Base-by-base conservation (phyloP, 2,329 filamentous ascomycete genomes). In the Epichloe sibirici region DNA sequence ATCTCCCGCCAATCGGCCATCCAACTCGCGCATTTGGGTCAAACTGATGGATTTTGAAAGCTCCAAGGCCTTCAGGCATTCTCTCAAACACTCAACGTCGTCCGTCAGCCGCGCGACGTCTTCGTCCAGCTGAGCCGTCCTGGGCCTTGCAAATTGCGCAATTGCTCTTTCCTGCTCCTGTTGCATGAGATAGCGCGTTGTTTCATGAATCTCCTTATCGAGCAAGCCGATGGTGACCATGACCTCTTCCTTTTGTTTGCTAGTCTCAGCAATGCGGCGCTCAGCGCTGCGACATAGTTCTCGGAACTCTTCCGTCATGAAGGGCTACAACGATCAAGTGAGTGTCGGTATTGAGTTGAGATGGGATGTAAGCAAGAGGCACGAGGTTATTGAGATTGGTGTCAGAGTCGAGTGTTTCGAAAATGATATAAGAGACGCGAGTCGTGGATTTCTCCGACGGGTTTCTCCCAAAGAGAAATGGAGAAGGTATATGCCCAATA, bases 141-240 rank as follows among this genome's bases (percentile, higher is more conserved):
- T 34, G 23, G 51, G 51, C 43, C 51, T 35, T 9, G 51, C 25
- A 9, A 53, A 53, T 28, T 23, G n/a, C 7, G 47, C 51, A 5
- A 21, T 35, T 1, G 51, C 51, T 8, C 51, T 49, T 17, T 46
- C 9, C 15, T 37, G 47, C 47, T 53, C 51, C 43, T 35, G 21
- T 28, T 53, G 34, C n/a, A 25, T 21, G 25, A 53, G 51, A n/a
- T 21, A 46, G 11, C 51, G 43, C 17, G 48, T 50, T 5, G 47
- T 53, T 44, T 49, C 51, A 21, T 45, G 40, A 28, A 50, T 53
- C 37, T 53, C 25, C 21, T 34, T 50, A 28, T 53, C 51, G 23
- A 53, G 21, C 47, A 45, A 8, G 34, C 51, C 48, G 35, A 53
- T 42, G 13, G n/a, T 47, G 12, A 17, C 1, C 51, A 53, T 50